Conservation (phyloP, 139 green algal genomes). For the Zygnema circumcarinatum region DNA sequence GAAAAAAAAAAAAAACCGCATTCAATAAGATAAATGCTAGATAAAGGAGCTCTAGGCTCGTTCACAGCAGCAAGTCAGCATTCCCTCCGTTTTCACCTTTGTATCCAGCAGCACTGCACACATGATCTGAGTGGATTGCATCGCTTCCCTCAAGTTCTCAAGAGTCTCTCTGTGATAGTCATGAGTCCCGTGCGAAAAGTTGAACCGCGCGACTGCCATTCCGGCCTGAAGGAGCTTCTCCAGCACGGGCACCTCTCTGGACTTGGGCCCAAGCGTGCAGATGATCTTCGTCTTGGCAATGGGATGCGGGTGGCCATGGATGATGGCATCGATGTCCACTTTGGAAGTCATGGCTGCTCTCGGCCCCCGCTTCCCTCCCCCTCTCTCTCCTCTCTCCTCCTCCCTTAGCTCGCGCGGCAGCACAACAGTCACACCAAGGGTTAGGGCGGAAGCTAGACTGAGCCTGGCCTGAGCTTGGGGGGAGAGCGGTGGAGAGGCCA, state of each 20-base stretch:
- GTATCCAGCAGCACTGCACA: constrained; percentile 98
- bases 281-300: constrained; percentile 69
- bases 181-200: constrained; percentile 84
- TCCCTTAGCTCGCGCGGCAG: no score
- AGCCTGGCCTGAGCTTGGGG: no score
- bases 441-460: no score
- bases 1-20: no score
- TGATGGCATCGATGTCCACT: constrained; percentile 39
- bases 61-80: no score
- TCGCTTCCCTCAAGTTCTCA: constrained; percentile 80
- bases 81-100: constrained; percentile 75
- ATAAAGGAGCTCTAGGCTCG: no score
- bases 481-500: no score
- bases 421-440: no score
- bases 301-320: constrained; percentile 30
- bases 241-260: constrained; percentile 67
- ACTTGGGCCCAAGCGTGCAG: constrained; percentile 72
- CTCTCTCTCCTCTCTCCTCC: no score
- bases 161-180: constrained; percentile 97
- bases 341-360: constrained; percentile 5
- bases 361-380: background rate
- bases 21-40: no score
- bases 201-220: constrained; percentile 80
- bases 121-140: constrained; percentile 91
- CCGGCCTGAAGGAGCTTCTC: constrained; percentile 73